Base-by-base conservation (phyloP, 176 grass and related monocot genomes). In the Elaeis guineensis region DNA sequence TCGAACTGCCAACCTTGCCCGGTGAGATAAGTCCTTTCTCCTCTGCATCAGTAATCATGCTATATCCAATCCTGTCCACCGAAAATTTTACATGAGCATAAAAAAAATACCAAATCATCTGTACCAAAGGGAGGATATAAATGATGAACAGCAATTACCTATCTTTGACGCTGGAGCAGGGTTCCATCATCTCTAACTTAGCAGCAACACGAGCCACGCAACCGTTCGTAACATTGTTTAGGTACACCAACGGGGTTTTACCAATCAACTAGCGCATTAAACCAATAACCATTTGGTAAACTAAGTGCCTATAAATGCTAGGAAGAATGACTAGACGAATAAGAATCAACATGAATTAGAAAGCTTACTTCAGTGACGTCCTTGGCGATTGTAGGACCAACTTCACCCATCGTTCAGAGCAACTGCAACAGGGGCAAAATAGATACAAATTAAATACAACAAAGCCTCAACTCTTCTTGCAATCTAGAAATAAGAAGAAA, bases 151-250 rank as follows among this genome's bases (percentile, higher is more conserved):
- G 20, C 49, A 62, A 25, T 19, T 5, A 95, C 82, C 90, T 95
- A 35, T 97, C 93, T 73, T 97, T 97, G 72, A 97, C 84, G 72
- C 93, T 97, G 72, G 87, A 97, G 73, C 93, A 97, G 14, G 87
- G 93, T 70, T 97, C 93, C 93, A 97, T 97, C 68, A 71, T 78
- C 78, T 91, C 93, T 62, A 92, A 66, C 74, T 97, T 97, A 39
- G 93, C 93, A 18, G 84, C 93, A 71, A 97, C 70, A 21, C 75
- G 78, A 0, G n/a, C 92, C 0, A 78, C 78, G 58, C 87, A 91
- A 0, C 92, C 92, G 6, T 72, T 62, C 4, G 87, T 73, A 20
- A 96, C 83, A 53, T 85, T 85, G 78, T 80, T 90, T 21, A 96
- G 83, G 74, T 88, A 96, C 79, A 96, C 87, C 72, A 96, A 32